A percentile compares a stretch with the other conserved stretches of the same genome.
phyloP scores from a whole-genome alignment of 169 alveolate species.

The Eimeria zaria region DNA sequence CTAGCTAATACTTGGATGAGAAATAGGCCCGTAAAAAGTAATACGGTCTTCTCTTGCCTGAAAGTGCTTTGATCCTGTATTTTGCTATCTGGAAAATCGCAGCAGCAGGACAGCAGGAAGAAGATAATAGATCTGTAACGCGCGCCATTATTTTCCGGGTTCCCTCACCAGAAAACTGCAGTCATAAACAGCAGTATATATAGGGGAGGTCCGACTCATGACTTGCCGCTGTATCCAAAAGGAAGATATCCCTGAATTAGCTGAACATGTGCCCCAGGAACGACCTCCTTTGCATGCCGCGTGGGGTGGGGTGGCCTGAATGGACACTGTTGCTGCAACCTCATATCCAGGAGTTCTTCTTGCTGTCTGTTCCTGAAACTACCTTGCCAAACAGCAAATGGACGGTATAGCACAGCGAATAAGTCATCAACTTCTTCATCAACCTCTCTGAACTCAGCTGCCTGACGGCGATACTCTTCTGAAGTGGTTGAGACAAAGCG shows the following conservation, averaged over 20 bases:
- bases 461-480: constrained; percentile 50
- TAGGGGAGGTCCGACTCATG: background rate
- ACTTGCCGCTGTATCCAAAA: constrained; percentile 68
- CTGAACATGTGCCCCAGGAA: constrained; percentile 8
- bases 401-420: constrained; percentile 19
- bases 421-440: constrained; percentile 54
- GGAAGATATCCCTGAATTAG: constrained; percentile 68
- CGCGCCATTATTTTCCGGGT: background rate
- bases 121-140: background rate
- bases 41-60: constrained; percentile 17
- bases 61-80: background rate
- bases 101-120: background rate
- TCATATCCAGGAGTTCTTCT: constrained; percentile 41
- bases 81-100: background rate
- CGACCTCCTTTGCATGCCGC: constrained; percentile 34
- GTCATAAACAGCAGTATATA: background rate
- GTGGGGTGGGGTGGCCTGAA: constrained; percentile 63
- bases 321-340: constrained; percentile 71
- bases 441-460: constrained; percentile 19
- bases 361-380: constrained; percentile 17
- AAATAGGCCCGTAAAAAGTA: constrained; percentile 53
- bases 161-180: background rate
- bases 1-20: constrained; percentile 19
- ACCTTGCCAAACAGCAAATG: constrained; percentile 66
- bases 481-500: constrained; percentile 15